phyloP scores from a whole-genome alignment of 371 early-diverging fungal species.

The Actinomortierella ambigua region DNA sequence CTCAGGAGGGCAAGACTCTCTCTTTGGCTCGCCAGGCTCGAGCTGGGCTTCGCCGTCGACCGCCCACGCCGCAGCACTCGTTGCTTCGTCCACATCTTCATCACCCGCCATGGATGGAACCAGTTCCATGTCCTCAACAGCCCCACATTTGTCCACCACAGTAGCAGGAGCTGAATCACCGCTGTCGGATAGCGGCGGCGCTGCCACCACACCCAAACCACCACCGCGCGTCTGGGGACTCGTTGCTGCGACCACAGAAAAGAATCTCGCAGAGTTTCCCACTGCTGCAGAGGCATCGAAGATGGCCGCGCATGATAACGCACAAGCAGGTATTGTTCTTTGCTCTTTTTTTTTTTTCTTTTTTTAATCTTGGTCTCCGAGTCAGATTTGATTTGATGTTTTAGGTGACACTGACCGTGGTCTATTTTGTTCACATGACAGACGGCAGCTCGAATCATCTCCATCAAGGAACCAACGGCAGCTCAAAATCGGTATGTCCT shows the following conservation, averaged over 20 bases:
- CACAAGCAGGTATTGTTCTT: too few species aligned
- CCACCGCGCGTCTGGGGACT: constrained; percentile 34
- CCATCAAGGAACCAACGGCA: too few species aligned
- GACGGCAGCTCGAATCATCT: too few species aligned
- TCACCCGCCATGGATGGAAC: constrained; percentile 21
- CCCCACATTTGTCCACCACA: constrained; percentile 3
- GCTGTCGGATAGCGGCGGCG: constrained; percentile 1
- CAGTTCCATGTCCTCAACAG: constrained; percentile 7
- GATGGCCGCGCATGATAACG: too few species aligned
- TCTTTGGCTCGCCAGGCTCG: constrained; percentile 19
- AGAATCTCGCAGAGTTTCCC: constrained; percentile 31
- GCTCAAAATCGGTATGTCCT: too few species aligned
- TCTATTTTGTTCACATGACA: too few species aligned
- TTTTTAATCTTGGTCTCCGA: too few species aligned
- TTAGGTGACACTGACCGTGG: too few species aligned
- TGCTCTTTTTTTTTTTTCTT: too few species aligned
- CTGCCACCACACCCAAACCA: constrained; percentile 16
- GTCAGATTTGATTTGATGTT: too few species aligned
- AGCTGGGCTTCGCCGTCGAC: constrained; percentile 44
- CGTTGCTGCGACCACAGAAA: constrained; percentile 21
- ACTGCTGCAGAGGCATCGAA: constrained; percentile 37
- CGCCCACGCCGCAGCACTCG: constrained; percentile 6
- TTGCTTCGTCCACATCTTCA: constrained; percentile 19
- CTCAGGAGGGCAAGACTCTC: not conserved
- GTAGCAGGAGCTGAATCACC: constrained; percentile 18